Evolutionary conservation across 176 grass and related monocot species (phyloP).

Genomic region (Ensete glaucum): DNA sequence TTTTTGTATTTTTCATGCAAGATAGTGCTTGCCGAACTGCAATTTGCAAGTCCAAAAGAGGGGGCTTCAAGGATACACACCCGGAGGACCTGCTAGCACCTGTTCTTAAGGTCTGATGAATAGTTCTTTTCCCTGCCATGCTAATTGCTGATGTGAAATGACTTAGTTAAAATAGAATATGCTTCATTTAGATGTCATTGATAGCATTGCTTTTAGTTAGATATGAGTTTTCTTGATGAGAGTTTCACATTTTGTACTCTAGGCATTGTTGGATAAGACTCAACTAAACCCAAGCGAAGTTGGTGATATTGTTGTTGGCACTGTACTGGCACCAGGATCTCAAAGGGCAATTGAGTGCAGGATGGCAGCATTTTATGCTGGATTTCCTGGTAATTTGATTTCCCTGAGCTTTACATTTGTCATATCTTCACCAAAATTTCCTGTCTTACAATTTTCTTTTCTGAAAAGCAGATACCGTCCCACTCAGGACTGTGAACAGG

Average conservation of each 20-base stretch:
- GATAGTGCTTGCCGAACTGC: slow-evolving; percentile 82
- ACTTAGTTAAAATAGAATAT: not conserved
- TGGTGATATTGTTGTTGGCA: slow-evolving; percentile 92
- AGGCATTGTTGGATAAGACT: slow-evolving; percentile 82
- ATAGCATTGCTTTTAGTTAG: not conserved
- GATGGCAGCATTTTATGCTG: slow-evolving; percentile 80
- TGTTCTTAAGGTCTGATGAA: slow-evolving; percentile 56
- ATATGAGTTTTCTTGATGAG: not conserved
- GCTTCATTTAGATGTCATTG: not conserved
- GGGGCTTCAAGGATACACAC: slow-evolving; percentile 77
- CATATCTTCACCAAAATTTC: slow-evolving; percentile 1
- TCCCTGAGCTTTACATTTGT: not conserved
- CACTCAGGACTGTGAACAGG: slow-evolving; percentile 83
- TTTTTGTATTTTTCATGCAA: slow-evolving; percentile 19
- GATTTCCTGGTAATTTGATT: slow-evolving; percentile 54
- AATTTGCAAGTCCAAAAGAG: slow-evolving; percentile 83
- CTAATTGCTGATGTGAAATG: not conserved
- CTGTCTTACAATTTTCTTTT: slow-evolving; percentile 15
- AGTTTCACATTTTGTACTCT: not conserved
- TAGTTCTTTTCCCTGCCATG: not conserved
- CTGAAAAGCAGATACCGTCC: slow-evolving; percentile 53
- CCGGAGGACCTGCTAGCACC: slow-evolving; percentile 78
- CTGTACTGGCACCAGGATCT: slow-evolving; percentile 82
- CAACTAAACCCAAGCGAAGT: slow-evolving; percentile 68
- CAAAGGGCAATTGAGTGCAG: slow-evolving; percentile 88